These are phyloP conservation scores for Colletotrichum orchidophilum DNA, from an alignment of 2,329 filamentous ascomycete genomes.

Conservation along the genomic window DNA sequence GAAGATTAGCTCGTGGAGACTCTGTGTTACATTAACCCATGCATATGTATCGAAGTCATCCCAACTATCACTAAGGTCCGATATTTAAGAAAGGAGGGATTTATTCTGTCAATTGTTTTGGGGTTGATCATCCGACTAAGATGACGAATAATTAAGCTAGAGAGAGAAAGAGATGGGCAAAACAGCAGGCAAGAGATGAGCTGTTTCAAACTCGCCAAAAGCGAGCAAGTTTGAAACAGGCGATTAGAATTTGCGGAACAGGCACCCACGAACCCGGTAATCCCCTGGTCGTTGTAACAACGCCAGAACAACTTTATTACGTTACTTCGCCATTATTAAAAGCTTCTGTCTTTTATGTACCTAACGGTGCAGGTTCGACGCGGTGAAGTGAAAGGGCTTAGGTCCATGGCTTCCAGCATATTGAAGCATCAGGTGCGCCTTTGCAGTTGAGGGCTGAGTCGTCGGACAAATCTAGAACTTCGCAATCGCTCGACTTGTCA, in stretches of 20 bases:
- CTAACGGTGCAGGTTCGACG: too few relatives aligned
- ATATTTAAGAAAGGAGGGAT: slow-evolving; percentile 6
- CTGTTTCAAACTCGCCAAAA: slow-evolving; percentile 8
- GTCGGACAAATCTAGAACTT: neutral
- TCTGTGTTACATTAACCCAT: neutral
- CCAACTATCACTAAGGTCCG: neutral
- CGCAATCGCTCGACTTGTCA: too few relatives aligned
- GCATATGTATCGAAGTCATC: neutral
- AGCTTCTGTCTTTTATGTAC: too few relatives aligned
- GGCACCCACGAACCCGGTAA: slow-evolving; percentile 11
- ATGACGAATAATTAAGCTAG: neutral
- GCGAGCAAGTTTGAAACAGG: slow-evolving; percentile 21
- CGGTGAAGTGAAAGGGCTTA: too few relatives aligned
- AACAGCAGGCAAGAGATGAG: neutral
- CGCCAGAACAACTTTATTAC: neutral
- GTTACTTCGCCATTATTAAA: too few relatives aligned
- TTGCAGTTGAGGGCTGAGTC: neutral
- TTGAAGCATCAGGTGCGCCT: too few relatives aligned
- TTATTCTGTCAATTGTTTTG: neutral
- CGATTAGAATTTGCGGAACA: slow-evolving; percentile 14
- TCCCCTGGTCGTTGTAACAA: neutral
- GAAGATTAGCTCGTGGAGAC: neutral
- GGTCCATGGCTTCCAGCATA: too few relatives aligned
- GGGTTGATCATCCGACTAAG: slow-evolving; percentile 27
- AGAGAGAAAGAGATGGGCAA: neutral